Evolutionary conservation across 768 basidiomycete genomes (phyloP).

Genomic region (Tricholoma saponaceum): DNA sequence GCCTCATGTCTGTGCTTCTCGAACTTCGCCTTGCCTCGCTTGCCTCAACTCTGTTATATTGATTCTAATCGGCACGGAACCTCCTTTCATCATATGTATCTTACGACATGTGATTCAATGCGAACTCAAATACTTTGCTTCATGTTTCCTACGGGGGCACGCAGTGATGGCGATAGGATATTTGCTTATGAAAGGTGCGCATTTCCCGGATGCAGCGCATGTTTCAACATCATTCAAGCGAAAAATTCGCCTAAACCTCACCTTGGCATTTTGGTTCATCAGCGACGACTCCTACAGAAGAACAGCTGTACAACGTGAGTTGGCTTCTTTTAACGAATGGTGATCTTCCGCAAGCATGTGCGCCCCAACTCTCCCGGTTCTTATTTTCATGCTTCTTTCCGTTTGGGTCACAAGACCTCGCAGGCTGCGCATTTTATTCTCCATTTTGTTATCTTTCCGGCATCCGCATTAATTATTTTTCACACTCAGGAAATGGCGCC

Average conservation of each 20-base stretch:
- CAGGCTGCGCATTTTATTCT: not conserved
- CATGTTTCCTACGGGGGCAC: constrained; percentile 1
- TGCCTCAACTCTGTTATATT: not conserved
- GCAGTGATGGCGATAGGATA: constrained; percentile 57
- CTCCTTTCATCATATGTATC: not conserved
- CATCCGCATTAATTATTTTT: constrained; percentile 4
- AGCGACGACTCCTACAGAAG: constrained; percentile 52
- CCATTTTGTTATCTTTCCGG: not conserved
- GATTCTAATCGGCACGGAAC: not conserved
- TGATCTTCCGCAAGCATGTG: constrained; percentile 2
- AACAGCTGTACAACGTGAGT: constrained; percentile 50
- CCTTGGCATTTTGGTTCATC: constrained; percentile 5
- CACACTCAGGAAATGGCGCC: constrained; percentile 54
- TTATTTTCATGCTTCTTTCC: constrained; percentile 2
- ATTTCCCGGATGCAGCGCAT: constrained; percentile 9
- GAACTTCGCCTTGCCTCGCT: not conserved
- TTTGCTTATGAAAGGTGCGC: constrained; percentile 55
- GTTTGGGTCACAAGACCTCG: not conserved
- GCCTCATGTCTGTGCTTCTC: not conserved
- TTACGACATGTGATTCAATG: not conserved
- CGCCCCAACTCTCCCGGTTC: constrained; percentile 6
- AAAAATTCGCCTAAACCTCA: constrained; percentile 1
- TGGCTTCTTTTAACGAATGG: constrained; percentile 8
- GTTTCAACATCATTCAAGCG: not conserved
- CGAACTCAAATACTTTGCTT: not conserved